These are phyloP conservation scores for Capsicum chinense DNA, from an alignment of 257 asterid genomes.

Conservation along the genomic window DNA sequence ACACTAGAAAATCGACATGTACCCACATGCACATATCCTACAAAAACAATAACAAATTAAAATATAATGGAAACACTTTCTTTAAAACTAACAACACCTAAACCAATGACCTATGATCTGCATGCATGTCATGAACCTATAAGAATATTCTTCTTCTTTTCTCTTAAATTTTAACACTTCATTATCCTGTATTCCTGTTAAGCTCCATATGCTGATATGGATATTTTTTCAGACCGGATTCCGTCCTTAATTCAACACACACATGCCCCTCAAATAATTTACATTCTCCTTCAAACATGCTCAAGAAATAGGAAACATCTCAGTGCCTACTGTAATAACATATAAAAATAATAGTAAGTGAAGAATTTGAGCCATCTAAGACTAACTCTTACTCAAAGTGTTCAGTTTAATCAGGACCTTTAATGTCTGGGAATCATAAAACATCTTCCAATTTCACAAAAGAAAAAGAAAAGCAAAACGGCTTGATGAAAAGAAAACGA, in stretches of 20 bases:
- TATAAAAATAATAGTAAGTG: neutral
- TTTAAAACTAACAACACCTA: neutral
- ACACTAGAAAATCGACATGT: constrained; percentile 67
- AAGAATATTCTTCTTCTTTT: neutral
- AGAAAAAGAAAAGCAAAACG: neutral
- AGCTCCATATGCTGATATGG: neutral
- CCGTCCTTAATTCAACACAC: neutral
- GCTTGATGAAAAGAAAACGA: neutral
- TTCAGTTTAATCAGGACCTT: neutral
- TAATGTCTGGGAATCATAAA: neutral
- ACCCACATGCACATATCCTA: constrained; percentile 96
- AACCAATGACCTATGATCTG: neutral
- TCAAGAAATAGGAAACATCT: neutral
- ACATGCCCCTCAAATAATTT: neutral
- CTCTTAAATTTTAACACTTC: neutral
- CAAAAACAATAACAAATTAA: neutral
- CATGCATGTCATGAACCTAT: neutral
- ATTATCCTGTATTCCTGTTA: neutral
- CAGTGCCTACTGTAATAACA: neutral
- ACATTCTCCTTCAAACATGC: neutral
- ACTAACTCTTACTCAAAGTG: neutral
- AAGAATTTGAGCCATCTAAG: neutral
- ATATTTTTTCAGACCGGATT: neutral
- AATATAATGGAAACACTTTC: neutral
- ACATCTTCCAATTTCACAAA: neutral